Evolutionary conservation across 768 basidiomycete genomes (phyloP).

Genomic region (Amanita thiersii): DNA sequence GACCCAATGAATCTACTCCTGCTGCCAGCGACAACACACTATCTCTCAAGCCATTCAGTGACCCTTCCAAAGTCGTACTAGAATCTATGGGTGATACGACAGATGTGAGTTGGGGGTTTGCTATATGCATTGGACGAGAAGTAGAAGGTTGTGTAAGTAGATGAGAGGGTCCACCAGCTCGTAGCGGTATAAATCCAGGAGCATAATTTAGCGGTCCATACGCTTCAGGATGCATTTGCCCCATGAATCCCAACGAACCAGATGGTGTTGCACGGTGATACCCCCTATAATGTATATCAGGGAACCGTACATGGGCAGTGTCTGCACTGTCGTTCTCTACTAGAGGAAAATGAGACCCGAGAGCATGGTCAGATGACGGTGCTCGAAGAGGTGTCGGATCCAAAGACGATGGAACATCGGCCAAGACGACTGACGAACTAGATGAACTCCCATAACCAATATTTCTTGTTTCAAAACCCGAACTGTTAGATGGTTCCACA

Average conservation of each 20-base stretch:
- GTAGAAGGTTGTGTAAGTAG: not conserved
- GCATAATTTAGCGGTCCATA: not conserved
- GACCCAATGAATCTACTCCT: slow-evolving; percentile 51
- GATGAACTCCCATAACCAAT: no score
- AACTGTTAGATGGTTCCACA: no score
- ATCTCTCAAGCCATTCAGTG: slow-evolving; percentile 48
- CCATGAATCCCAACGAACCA: slow-evolving; percentile 10
- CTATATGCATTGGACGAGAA: slow-evolving; percentile 11
- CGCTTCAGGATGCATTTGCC: not conserved
- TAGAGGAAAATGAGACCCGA: slow-evolving; percentile 14
- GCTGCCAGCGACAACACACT: slow-evolving; percentile 53
- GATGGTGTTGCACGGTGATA: not conserved
- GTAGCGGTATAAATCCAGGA: slow-evolving; percentile 7
- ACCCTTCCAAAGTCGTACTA: slow-evolving; percentile 54
- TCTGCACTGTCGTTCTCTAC: slow-evolving; percentile 8
- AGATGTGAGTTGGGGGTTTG: slow-evolving; percentile 17
- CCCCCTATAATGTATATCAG: not conserved
- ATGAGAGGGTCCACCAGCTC: not conserved
- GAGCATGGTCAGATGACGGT: no score
- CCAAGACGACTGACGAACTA: no score
- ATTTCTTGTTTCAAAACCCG: no score
- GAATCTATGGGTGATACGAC: slow-evolving; percentile 56
- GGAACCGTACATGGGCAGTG: slow-evolving; percentile 8
- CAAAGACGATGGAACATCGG: no score
- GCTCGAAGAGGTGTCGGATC: no score